Conservation (phyloP, 768 basidiomycete species). For the Amanita brunnescens region DNA sequence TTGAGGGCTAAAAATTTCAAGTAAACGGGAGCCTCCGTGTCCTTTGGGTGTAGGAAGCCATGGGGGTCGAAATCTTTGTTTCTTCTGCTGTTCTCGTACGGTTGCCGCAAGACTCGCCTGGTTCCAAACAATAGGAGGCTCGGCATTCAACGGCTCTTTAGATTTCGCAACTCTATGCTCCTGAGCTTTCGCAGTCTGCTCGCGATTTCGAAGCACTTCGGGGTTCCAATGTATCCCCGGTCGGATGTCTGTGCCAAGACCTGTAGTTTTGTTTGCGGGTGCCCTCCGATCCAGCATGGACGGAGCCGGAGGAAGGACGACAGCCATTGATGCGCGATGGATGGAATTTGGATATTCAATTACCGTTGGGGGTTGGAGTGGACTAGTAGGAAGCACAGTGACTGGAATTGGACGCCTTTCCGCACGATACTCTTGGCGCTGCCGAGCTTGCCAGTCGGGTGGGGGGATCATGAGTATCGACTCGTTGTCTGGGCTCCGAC, state of each 20-base stretch:
- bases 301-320: background rate
- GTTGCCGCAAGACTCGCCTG: background rate
- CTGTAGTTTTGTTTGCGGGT: background rate
- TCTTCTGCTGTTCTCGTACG: background rate
- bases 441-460: constrained; percentile 1
- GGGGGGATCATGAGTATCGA: constrained; percentile 5
- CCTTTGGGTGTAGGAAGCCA: background rate
- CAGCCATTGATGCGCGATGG: background rate
- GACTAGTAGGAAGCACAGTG: background rate
- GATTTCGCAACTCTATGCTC: background rate
- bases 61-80: background rate
- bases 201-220: background rate
- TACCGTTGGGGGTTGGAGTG: constrained; percentile 1
- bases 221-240: background rate
- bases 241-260: background rate
- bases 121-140: constrained; percentile 1
- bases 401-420: background rate
- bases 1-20: constrained; percentile 2
- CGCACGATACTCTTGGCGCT: background rate
- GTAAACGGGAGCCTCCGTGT: constrained; percentile 3
- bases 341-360: constrained; percentile 4
- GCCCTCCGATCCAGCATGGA: background rate
- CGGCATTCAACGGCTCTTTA: background rate
- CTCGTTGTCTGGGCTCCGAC: background rate
- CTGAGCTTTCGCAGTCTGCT: background rate